Evolutionary conservation across 345 rosid species (phyloP).

Genomic region (Dipteronia sinensis): DNA sequence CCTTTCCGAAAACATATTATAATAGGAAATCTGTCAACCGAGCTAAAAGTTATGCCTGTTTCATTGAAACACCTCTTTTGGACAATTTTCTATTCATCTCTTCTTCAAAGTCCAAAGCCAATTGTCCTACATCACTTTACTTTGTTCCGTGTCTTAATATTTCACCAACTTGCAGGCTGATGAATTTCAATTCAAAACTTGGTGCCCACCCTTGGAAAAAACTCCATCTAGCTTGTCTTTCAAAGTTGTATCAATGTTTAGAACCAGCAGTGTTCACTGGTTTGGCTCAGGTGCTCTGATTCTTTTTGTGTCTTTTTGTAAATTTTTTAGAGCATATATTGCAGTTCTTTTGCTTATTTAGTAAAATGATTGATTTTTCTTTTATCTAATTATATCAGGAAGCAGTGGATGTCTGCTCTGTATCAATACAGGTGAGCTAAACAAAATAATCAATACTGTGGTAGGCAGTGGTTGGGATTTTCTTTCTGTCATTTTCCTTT

Average conservation of each 20-base stretch:
- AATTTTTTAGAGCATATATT: slow-evolving; percentile 1
- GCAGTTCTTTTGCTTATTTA: slow-evolving; percentile 9
- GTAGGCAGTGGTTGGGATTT: no score
- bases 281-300: slow-evolving; percentile 77
- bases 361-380: slow-evolving; percentile 20
- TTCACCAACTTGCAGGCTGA: slow-evolving; percentile 49
- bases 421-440: slow-evolving; percentile 79
- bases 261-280: slow-evolving; percentile 91
- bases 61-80: no score
- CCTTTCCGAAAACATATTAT: no score
- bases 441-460: slow-evolving; percentile 14
- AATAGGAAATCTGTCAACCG: no score
- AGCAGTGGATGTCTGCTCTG: slow-evolving; percentile 93
- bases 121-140: no score
- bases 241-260: slow-evolving; percentile 83
- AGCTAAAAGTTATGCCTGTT: no score
- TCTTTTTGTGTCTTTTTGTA: slow-evolving; percentile 1
- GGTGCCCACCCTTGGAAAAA: slow-evolving; percentile 96
- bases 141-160: neutral
- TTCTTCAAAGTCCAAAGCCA: no score
- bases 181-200: slow-evolving; percentile 67
- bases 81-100: no score
- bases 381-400: slow-evolving; percentile 56
- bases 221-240: slow-evolving; percentile 76
- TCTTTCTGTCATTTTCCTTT: no score